Percentiles rank a stretch among this genome's conserved stretches.
Evolutionary conservation across 164 flowering plant genomes (phyloP).

Genomic region (Houttuynia cordata): DNA sequence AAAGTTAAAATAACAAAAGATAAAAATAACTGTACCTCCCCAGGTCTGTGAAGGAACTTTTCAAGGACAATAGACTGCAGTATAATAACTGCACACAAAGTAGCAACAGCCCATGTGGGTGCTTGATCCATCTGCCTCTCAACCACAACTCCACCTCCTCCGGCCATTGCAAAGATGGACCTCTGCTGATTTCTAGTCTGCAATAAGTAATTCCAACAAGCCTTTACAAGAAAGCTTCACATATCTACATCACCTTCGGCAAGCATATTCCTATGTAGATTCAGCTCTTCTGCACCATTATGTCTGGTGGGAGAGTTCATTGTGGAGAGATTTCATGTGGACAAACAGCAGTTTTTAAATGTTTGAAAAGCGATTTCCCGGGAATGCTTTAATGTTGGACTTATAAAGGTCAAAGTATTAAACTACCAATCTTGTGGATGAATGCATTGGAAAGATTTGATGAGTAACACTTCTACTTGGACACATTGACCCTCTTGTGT

Average conservation of each 20-base stretch:
- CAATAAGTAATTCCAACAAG: too few relatives aligned
- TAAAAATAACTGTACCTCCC: constrained; percentile 32
- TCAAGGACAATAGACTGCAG: constrained; percentile 62
- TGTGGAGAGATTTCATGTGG: background rate
- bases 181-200: too few relatives aligned
- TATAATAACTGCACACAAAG: constrained; percentile 58
- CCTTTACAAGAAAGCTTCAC: too few relatives aligned
- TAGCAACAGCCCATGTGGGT: constrained; percentile 89
- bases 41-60: constrained; percentile 56
- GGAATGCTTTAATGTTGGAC: background rate
- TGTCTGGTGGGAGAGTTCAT: background rate
- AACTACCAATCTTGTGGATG: background rate
- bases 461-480: too few relatives aligned
- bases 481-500: too few relatives aligned
- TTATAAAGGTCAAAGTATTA: too few relatives aligned
- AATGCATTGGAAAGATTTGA: background rate
- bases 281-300: background rate
- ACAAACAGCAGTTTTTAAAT: background rate
- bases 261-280: background rate
- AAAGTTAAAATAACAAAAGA: background rate
- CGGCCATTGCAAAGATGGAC: constrained; percentile 24
- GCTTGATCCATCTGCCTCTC: constrained; percentile 63
- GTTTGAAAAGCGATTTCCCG: background rate
- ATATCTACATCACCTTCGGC: background rate
- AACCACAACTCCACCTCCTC: constrained; percentile 13